Evolutionary conservation across 2,329 filamentous ascomycete genomes (phyloP).

Genomic region (Chaetomium sp.): DNA sequence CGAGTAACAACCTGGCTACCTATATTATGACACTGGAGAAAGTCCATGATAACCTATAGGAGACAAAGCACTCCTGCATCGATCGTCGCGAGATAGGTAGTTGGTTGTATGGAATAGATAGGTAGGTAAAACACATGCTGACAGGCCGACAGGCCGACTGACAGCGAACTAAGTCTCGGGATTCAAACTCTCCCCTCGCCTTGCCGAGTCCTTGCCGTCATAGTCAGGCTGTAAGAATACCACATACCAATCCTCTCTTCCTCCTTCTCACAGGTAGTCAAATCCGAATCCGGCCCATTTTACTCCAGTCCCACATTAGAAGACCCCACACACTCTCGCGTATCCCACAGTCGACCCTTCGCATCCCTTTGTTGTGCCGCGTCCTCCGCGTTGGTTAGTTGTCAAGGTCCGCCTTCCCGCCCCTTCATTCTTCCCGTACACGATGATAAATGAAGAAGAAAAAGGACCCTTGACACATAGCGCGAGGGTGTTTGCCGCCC

Average conservation of each 20-base stretch:
- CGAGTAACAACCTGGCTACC: too few species aligned
- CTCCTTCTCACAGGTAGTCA: background rate
- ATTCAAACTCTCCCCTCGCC: background rate
- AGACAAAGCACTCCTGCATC: constrained; percentile 6
- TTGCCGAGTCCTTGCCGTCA: background rate
- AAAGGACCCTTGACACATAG: background rate
- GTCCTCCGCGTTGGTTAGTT: background rate
- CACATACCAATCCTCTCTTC: background rate
- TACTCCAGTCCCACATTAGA: constrained; percentile 13
- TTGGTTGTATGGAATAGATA: constrained; percentile 8
- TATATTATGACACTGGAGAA: too few species aligned
- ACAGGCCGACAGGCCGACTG: background rate
- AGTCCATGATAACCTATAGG: background rate
- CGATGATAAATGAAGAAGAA: background rate
- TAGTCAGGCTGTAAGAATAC: constrained; percentile 7
- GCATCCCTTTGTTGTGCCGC: background rate
- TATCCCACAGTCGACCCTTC: background rate
- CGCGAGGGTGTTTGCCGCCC: background rate
- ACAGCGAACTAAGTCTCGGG: background rate
- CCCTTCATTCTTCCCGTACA: background rate
- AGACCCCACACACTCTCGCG: background rate
- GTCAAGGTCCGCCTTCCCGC: background rate
- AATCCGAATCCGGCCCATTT: constrained; percentile 5
- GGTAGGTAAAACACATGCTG: constrained; percentile 13
- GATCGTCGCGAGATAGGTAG: constrained; percentile 3